Conservation (phyloP, 257 asterid species). For the Lycium ferocissimum region DNA sequence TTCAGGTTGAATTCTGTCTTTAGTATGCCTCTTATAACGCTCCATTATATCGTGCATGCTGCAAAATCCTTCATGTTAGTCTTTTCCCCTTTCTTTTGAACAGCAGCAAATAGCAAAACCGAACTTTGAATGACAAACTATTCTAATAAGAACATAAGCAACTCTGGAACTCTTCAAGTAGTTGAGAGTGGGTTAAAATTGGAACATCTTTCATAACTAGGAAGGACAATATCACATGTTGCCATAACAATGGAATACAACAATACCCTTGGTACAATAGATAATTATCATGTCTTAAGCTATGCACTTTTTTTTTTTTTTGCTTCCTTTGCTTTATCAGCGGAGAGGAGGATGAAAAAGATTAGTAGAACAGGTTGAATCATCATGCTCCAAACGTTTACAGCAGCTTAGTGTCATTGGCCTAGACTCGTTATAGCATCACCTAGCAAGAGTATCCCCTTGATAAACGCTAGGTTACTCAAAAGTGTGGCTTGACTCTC, state of each 20-base stretch:
- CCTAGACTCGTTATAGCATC: neutral
- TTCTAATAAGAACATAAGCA: neutral
- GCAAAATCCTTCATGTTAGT: slow-evolving; percentile 25
- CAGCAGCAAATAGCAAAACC: neutral
- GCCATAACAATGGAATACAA: neutral
- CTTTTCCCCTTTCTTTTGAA: neutral
- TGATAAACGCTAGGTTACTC: neutral
- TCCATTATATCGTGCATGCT: slow-evolving; percentile 79
- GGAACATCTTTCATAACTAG: neutral
- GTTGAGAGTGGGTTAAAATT: neutral
- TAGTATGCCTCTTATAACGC: slow-evolving; percentile 67
- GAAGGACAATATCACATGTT: neutral
- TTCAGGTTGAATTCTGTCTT: slow-evolving; percentile 54
- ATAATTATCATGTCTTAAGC: neutral
- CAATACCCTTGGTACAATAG: neutral
- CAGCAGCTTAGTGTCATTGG: neutral
- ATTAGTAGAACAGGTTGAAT: neutral
- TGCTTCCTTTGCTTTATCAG: neutral
- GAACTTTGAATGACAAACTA: neutral
- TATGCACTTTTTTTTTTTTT: neutral
- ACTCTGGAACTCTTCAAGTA: neutral
- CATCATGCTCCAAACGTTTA: neutral
- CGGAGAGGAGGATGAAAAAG: neutral
- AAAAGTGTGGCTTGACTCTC: neutral
- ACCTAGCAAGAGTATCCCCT: neutral